These are phyloP conservation scores for Solanum chiquidenum DNA, from an alignment of 257 asterid genomes.

Conservation along the genomic window DNA sequence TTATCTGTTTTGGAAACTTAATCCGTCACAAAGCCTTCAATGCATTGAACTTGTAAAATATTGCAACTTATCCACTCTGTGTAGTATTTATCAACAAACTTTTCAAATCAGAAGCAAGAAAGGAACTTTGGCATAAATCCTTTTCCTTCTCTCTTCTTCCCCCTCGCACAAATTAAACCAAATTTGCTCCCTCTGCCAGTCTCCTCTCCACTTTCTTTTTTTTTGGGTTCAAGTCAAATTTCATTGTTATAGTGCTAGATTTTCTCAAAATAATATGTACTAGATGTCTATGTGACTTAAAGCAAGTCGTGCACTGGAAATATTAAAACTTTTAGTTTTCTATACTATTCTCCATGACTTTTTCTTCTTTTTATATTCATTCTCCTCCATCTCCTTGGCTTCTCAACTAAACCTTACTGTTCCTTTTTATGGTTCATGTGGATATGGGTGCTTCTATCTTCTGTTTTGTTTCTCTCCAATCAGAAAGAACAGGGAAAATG, in stretches of 20 bases:
- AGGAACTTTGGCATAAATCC: neutral
- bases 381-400: neutral
- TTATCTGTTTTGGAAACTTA: neutral
- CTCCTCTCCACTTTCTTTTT: neutral
- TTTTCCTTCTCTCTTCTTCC: neutral
- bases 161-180: neutral
- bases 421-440: neutral
- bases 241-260: neutral
- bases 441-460: neutral
- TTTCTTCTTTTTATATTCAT: neutral
- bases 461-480: neutral
- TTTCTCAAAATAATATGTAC: neutral
- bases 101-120: neutral
- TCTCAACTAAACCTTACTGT: neutral
- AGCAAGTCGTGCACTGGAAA: neutral
- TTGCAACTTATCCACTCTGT: neutral
- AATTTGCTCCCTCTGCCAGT: neutral
- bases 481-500: neutral
- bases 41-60: neutral
- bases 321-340: neutral
- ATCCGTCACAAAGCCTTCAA: neutral
- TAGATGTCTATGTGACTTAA: neutral
- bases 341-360: neutral
- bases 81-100: neutral
- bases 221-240: neutral